Base-by-base conservation (phyloP, 495 filamentous ascomycete species). In the Penicillium psychrofluorescens region DNA sequence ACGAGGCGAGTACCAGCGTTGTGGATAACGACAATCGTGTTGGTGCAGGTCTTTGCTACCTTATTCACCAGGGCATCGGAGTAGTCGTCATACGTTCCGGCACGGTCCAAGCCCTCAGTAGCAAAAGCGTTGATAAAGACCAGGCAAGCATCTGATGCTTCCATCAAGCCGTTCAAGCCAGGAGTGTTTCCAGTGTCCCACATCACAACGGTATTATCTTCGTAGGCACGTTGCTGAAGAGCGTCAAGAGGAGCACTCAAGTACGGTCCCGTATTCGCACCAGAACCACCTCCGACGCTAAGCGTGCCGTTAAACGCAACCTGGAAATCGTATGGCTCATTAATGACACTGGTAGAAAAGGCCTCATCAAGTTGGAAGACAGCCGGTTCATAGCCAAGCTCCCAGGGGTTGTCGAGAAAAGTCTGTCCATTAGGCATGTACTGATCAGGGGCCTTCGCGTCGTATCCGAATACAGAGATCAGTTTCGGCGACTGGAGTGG, bases 361-460 rank as follows among this genome's bases (percentile, higher is more conserved):
- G 32, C 32, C 1, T 35, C 49, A 4, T 8, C 43, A 4, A 44
- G 4, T 12, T 44, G 38, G 40, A 43, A 47, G 1, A 47, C 12
- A 6, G 36, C 46, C 3, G 75, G 80, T 14, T 46, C 68, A 61
- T 27, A 67, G 62, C 11, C 72, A 61, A 39, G 66, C 61, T 6
- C 66, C 54, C 55, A 58, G 10, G 50, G 46, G 13, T 44, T 38
- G 1, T 0, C 13, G 4, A 36, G 3, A 2, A 22, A 22, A 6
- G 2, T 14, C 36, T 1, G 54, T 50, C 1, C 54, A 44, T 6
- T 35, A 5, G 29, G 34, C 11, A 40, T 35, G 46, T 90, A 90
- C 2, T 83, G 81, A 1, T 86, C 88, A 64, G 77, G 82, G 11
- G 73, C 63, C 2, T 27, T 78, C 12, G 82, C 84, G 49, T 85